Evolutionary conservation across 352 stramenopile genomes (phyloP), one percentile per base, ranked within the genome.

Genomic region (Globisporangium uncinulatum): DNA sequence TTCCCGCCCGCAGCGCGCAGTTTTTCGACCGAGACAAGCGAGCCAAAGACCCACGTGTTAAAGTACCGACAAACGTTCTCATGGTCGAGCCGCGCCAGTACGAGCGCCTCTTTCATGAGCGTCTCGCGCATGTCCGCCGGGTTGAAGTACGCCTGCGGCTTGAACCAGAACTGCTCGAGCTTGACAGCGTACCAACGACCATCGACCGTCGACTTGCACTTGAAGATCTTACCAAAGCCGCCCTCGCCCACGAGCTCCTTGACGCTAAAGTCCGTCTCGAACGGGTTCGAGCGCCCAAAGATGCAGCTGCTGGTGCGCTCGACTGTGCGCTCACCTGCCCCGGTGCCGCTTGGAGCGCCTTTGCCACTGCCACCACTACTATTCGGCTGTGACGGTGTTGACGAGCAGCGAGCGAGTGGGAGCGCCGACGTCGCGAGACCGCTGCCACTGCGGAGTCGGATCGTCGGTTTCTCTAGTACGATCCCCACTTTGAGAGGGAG

Each of bases 21-120:
- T 32, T 65, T 69, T 42, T 83, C 79, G 54, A 83, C 68, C 2
- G 82, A 73, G 15, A 92, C 79, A 17, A 92, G 63, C 10, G 71
- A 88, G 17, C 76, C 79, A 13, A 79, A 70, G 39, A 93, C 79
- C 83, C 83, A 93, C 24, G 83, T 89, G 56, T 89, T 85, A 69
- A 80, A 93, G 69, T 98, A 98, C 7, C 94, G 74, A 31, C 96
- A 97, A 44, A 98, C 95, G 61, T 98, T 97, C 59, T 97, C 93
- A 51, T 98, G 92, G 46, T 92, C 89, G 20, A 98, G 86, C 6
- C 87, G 66, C 10, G 90, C 91, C 59, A 98, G 84, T 7, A 92
- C 93, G 1, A 93, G 83, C 4, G 97, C 92, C 61, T 98, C 94
- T 54, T 96, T 91, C 61, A 96, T 79, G 53, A 98, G 83, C 52